A percentile compares a stretch with the other conserved stretches of the same genome.
phyloP scores from a whole-genome alignment of 2,329 filamentous ascomycete genomes.

The Helminthosporium solani region DNA sequence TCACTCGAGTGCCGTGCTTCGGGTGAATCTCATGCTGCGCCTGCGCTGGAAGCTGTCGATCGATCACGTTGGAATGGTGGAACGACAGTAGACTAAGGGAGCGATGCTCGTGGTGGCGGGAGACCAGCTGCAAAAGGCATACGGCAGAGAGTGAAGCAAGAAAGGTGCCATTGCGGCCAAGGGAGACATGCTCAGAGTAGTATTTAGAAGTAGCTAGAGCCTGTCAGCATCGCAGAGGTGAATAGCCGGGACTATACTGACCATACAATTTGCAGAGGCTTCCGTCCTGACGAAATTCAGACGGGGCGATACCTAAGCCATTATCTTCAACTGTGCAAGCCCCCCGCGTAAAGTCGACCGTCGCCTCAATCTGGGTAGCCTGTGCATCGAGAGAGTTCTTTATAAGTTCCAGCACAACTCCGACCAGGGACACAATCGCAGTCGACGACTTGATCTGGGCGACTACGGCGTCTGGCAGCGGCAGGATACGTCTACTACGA shows the following conservation, averaged over 20 bases:
- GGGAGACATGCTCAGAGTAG: slow-evolving; percentile 42
- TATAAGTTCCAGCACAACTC: slow-evolving; percentile 69
- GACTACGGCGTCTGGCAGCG: slow-evolving; percentile 68
- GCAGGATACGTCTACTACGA: slow-evolving; percentile 56
- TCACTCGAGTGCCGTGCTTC: slow-evolving; percentile 71
- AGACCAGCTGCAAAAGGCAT: slow-evolving; percentile 75
- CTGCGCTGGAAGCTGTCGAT: slow-evolving; percentile 63
- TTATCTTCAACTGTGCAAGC: slow-evolving; percentile 82
- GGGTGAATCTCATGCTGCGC: slow-evolving; percentile 57
- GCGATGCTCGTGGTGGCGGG: slow-evolving; percentile 62
- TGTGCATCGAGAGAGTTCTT: slow-evolving; percentile 83
- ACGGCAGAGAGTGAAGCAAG: slow-evolving; percentile 73
- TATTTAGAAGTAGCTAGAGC: slow-evolving; percentile 82
- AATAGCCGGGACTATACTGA: slow-evolving; percentile 57
- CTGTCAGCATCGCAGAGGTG: no score
- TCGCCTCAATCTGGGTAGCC: slow-evolving; percentile 67
- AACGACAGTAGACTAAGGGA: slow-evolving; percentile 67
- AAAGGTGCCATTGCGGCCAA: slow-evolving; percentile 74
- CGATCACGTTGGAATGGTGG: slow-evolving; percentile 67
- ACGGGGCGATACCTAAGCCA: slow-evolving; percentile 71
- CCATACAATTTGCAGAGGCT: slow-evolving; percentile 73
- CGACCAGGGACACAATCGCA: slow-evolving; percentile 72
- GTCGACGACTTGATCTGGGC: slow-evolving; percentile 83
- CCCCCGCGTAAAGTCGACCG: slow-evolving; percentile 73
- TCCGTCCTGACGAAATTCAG: slow-evolving; percentile 70